These are phyloP conservation scores for Myxozyma mucilagina DNA, from an alignment of 805 yeast species.

Conservation along the genomic window DNA sequence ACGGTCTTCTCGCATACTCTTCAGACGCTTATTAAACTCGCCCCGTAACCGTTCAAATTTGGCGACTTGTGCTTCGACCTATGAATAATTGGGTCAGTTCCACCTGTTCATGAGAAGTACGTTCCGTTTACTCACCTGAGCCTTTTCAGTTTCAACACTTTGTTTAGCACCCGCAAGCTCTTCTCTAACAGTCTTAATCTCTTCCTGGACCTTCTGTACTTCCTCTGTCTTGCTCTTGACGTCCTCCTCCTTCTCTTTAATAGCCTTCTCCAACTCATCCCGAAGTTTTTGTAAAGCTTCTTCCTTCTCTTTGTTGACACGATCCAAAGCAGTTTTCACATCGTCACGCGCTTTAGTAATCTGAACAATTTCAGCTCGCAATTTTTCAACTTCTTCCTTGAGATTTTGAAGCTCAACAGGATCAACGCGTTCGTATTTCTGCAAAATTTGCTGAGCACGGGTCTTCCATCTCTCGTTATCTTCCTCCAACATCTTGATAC, in stretches of 20 bases:
- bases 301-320: constrained; percentile 23
- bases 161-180: constrained; percentile 23
- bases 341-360: constrained; percentile 24
- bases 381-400: constrained; percentile 38
- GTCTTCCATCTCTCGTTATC: constrained; percentile 63
- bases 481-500: constrained; percentile 49
- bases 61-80: constrained; percentile 19
- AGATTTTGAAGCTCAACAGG: constrained; percentile 48
- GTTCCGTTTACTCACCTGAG: background rate
- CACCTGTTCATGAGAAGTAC: background rate
- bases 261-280: constrained; percentile 1
- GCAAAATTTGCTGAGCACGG: constrained; percentile 51
- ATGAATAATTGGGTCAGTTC: constrained; percentile 3
- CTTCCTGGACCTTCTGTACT: constrained; percentile 16
- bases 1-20: constrained; percentile 23
- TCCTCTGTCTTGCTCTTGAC: constrained; percentile 14
- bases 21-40: constrained; percentile 37
- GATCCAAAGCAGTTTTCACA: constrained; percentile 32
- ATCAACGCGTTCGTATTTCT: constrained; percentile 50
- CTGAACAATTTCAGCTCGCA: constrained; percentile 13
- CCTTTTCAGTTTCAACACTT: constrained; percentile 5
- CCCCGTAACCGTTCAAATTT: constrained; percentile 27
- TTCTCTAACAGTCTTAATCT: constrained; percentile 11
- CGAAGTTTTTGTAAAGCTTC: constrained; percentile 11
- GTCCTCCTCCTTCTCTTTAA: background rate